Evolutionary conservation across 73 alveolate species (phyloP).

Genomic region (Paramecium bursaria): DNA sequence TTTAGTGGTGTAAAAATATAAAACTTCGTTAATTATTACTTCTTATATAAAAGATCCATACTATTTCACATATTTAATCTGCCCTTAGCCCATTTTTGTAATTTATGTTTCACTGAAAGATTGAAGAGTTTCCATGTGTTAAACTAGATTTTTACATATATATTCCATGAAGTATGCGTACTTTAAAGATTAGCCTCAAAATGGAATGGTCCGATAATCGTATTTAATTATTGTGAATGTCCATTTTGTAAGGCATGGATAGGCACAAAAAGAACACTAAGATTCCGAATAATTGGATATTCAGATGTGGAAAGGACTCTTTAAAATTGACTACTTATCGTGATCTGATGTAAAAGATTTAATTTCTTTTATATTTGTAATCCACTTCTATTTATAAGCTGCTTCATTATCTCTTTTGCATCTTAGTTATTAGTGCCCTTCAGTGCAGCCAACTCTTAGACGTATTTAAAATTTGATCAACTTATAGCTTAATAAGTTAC

Average conservation of each 20-base stretch:
- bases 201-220: constrained; percentile 44
- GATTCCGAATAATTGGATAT: too few relatives aligned
- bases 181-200: not conserved
- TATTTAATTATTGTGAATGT: constrained; percentile 23
- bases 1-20: too few relatives aligned
- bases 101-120: too few relatives aligned
- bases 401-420: constrained; percentile 21
- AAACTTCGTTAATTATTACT: too few relatives aligned
- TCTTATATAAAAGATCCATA: too few relatives aligned
- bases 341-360: not conserved
- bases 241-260: constrained; percentile 30
- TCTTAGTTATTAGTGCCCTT: not conserved
- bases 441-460: constrained; percentile 40
- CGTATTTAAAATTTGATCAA: not conserved
- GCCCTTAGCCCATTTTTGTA: too few relatives aligned
- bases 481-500: constrained; percentile 6
- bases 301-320: constrained; percentile 20
- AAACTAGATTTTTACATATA: not conserved
- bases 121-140: too few relatives aligned
- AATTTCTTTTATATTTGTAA: constrained; percentile 6
- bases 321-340: not conserved
- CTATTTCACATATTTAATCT: too few relatives aligned
- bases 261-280: too few relatives aligned
- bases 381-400: constrained; percentile 35
- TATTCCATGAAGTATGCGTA: constrained; percentile 22